Evolutionary conservation across 108 stramenopile species (phyloP).

Genomic region (Skeletonema costatum): DNA sequence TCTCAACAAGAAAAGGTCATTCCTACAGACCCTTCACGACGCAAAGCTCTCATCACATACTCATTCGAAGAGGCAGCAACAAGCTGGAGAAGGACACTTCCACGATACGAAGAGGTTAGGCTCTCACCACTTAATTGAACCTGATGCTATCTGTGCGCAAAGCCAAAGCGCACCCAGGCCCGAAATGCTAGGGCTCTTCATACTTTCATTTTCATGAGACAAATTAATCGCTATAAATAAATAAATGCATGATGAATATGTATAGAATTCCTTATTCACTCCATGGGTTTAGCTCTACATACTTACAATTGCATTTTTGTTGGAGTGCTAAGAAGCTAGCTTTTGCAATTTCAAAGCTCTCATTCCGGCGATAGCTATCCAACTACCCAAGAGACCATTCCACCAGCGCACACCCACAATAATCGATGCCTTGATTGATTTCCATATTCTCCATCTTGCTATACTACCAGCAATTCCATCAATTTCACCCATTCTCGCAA

Average conservation of each 20-base stretch:
- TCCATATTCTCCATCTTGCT: slow-evolving; percentile 1
- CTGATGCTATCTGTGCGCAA: background rate
- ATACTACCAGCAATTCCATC: background rate
- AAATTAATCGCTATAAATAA: background rate
- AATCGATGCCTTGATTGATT: slow-evolving; percentile 11
- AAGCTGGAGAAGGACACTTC: background rate
- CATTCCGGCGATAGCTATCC: slow-evolving; percentile 86
- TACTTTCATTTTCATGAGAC: background rate
- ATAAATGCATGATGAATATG: background rate
- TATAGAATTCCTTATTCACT: background rate
- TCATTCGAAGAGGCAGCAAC: slow-evolving; percentile 24
- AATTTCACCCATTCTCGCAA: slow-evolving; percentile 12
- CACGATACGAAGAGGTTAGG: background rate
- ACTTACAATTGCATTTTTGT: background rate
- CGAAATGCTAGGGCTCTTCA: background rate
- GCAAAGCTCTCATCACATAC: slow-evolving; percentile 19
- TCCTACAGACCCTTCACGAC: slow-evolving; percentile 24
- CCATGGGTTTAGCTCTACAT: too few relatives aligned
- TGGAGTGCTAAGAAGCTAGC: slow-evolving; percentile 22
- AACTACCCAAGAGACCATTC: slow-evolving; percentile 74
- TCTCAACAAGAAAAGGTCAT: slow-evolving; percentile 25
- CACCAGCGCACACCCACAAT: slow-evolving; percentile 58
- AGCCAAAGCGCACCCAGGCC: background rate
- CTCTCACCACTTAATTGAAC: background rate
- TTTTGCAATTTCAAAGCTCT: slow-evolving; percentile 65